Evolutionary conservation across 306 rosid genomes (phyloP).

Genomic region (Arachis hypogaea): DNA sequence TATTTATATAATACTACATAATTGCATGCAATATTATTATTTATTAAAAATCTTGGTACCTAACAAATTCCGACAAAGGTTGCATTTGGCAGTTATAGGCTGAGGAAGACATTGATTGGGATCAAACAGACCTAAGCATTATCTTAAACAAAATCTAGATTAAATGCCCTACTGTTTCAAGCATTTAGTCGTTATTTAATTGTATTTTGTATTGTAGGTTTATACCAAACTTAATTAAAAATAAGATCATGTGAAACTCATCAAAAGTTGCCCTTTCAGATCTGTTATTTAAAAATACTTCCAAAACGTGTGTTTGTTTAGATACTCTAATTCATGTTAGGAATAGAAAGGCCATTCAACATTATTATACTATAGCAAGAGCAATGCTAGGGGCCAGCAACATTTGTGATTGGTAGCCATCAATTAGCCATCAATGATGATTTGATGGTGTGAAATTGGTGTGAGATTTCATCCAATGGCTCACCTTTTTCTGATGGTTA

Average conservation of each 20-base stretch:
- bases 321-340: too few species aligned
- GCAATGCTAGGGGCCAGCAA: too few species aligned
- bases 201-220: background rate
- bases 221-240: background rate
- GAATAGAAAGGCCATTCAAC: too few species aligned
- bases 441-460: too few species aligned
- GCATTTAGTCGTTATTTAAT: background rate
- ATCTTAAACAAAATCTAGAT: background rate
- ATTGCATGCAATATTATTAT: background rate
- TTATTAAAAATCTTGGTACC: background rate
- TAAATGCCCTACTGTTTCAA: background rate
- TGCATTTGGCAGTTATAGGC: background rate
- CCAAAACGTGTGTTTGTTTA: background rate
- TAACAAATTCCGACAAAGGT: slow-evolving; percentile 17
- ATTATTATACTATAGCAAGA: too few species aligned
- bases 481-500: too few species aligned
- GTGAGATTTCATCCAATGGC: too few species aligned
- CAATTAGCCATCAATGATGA: too few species aligned
- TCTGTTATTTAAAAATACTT: background rate
- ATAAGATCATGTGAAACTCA: slow-evolving; percentile 1
- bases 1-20: background rate
- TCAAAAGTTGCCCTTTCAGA: background rate
- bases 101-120: slow-evolving; percentile 24
- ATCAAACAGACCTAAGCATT: background rate
- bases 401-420: too few species aligned